Evolutionary conservation across 2,329 filamentous ascomycete genomes (phyloP).

Genomic region (Ophiostoma tasmaniense): DNA sequence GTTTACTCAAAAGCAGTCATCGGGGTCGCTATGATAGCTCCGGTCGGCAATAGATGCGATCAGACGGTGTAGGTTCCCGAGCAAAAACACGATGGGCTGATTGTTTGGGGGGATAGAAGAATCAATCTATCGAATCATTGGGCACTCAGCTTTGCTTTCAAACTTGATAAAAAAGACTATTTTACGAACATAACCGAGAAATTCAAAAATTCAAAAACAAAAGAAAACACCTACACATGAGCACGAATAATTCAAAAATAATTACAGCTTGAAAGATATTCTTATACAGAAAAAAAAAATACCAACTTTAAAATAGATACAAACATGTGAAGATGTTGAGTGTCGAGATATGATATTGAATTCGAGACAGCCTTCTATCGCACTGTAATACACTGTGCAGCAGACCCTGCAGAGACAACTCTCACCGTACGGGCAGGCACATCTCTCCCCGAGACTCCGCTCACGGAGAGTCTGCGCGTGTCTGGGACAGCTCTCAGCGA

Average conservation of each 20-base stretch:
- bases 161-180: too few relatives aligned
- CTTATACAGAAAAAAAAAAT: background rate
- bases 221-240: too few relatives aligned
- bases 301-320: background rate
- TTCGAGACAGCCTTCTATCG: background rate
- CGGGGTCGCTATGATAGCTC: background rate
- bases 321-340: background rate
- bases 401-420: background rate
- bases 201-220: too few relatives aligned
- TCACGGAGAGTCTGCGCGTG: constrained; percentile 8
- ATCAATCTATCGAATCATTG: too few relatives aligned
- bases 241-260: too few relatives aligned
- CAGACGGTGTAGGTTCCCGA: background rate
- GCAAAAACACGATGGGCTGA: background rate
- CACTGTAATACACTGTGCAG: background rate
- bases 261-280: background rate
- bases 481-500: constrained; percentile 1
- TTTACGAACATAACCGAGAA: too few relatives aligned
- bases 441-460: constrained; percentile 16
- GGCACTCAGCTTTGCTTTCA: too few relatives aligned
- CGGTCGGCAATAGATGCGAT: background rate
- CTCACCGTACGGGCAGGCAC: background rate
- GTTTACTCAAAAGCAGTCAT: background rate
- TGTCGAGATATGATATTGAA: background rate
- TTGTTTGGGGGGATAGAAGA: background rate